Evolutionary conservation across 371 early-diverging fungal species (phyloP), one percentile per base, ranked within the genome.

Genomic region (Capillidium rhysosporum): DNA sequence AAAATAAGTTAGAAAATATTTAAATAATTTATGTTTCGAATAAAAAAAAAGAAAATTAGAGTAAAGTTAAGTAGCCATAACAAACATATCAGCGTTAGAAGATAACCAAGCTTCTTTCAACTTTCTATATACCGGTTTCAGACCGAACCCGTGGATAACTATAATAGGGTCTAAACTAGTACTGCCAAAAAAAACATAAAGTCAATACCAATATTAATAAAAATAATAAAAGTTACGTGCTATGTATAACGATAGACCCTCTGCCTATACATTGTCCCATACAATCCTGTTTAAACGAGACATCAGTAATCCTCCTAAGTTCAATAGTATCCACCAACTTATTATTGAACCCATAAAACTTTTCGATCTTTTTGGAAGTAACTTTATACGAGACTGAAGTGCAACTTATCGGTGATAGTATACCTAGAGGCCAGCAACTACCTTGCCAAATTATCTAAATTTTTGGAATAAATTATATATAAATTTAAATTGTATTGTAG

Each of bases 81-180:
- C 20, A 48, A 48, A 48, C 25, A 23, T 12, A 48, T 26, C 25
- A 24, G 48, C 48, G 20, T 48, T 48, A 24, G 30, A 29, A 9
- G 48, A 7, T 29, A 48, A 31, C 48, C 48, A 48, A 48, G 48
- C 48, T 48, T 48, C 48, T 48, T 48, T 48, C 3, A 48, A 20
- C 20, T 14, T 48, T 24, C 24, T 12, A 18, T 48, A 48, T 5
- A 48, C 48, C 5, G 7, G 14, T 24, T 48, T 48, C 20, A 48
- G 24, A 23, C 48, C 48, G 24, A 12, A 48, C 10, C 14, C 7
- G 8, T 7, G 16, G 7, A 48, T 48, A 5, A 24, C 20, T 4
- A 48, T 20, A 3, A 48, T 26, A 9, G 48, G 48, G 7, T 48
- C 48, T 26, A 48, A 9, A 3, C 24, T 3, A 4, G 20, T 26